These are phyloP conservation scores for Pholiota adiposa DNA, from an alignment of 1,284 basidiomycete species.

Conservation along the genomic window DNA sequence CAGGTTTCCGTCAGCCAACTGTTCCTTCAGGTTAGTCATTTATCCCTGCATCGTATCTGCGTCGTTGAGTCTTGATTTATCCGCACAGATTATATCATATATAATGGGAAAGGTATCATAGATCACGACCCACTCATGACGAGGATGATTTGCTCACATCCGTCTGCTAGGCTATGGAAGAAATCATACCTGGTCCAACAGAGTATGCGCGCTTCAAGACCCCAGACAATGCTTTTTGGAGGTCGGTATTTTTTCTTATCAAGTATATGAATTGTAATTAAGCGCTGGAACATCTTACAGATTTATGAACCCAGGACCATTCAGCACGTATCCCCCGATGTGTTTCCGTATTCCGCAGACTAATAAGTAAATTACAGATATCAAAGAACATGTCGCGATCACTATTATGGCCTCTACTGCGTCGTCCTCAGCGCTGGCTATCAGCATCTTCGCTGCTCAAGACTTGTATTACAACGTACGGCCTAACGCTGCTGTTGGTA, in stretches of 20 bases:
- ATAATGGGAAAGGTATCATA: slow-evolving; percentile 37
- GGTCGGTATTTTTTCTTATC: slow-evolving; percentile 31
- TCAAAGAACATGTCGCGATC: slow-evolving; percentile 65
- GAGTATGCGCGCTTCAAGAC: slow-evolving; percentile 37
- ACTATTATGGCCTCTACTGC: slow-evolving; percentile 60
- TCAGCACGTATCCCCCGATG: slow-evolving; percentile 41
- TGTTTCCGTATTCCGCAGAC: neutral
- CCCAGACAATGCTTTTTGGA: slow-evolving; percentile 49
- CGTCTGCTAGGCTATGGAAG: slow-evolving; percentile 44
- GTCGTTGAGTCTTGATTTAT: neutral
- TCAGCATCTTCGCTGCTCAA: slow-evolving; percentile 55
- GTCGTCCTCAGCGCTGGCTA: slow-evolving; percentile 50
- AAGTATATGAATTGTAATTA: neutral
- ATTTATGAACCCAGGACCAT: slow-evolving; percentile 55
- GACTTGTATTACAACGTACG: slow-evolving; percentile 48
- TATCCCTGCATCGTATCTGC: neutral
- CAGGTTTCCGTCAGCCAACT: slow-evolving; percentile 51
- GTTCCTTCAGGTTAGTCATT: slow-evolving; percentile 54
- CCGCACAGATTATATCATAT: slow-evolving; percentile 51
- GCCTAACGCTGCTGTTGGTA: slow-evolving; percentile 52
- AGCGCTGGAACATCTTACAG: neutral
- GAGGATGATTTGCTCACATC: slow-evolving; percentile 24
- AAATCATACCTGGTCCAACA: slow-evolving; percentile 50
- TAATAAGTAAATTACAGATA: slow-evolving; percentile 34
- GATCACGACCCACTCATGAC: neutral